Evolutionary conservation across 208 protist species (phyloP).

Genomic region (Giardia muris): DNA sequence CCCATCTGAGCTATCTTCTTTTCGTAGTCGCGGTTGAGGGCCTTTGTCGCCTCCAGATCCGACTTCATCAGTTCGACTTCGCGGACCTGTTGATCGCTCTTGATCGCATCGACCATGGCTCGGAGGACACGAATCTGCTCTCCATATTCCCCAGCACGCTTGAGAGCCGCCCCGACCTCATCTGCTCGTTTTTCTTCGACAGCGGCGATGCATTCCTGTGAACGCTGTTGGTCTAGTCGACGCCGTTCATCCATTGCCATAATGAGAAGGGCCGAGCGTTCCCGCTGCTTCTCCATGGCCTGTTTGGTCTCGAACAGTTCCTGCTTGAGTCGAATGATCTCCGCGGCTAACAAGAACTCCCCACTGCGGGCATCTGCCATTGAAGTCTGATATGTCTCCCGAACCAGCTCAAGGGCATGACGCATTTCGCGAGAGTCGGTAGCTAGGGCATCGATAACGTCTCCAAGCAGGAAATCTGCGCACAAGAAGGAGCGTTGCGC

Average conservation of each 20-base stretch:
- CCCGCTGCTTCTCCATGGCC: neutral
- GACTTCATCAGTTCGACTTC: neutral
- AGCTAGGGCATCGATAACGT: neutral
- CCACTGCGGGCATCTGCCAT: neutral
- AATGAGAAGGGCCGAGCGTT: neutral
- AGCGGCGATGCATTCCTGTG: neutral
- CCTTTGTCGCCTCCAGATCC: neutral
- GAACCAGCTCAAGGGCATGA: neutral
- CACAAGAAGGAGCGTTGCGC: neutral
- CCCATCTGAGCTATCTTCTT: neutral
- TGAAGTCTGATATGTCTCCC: neutral
- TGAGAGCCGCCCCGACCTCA: neutral
- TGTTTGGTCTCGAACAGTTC: neutral
- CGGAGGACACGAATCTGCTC: neutral
- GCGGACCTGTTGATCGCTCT: neutral
- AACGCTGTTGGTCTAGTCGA: neutral
- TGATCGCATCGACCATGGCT: neutral
- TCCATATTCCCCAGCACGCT: neutral
- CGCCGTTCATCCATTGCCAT: neutral
- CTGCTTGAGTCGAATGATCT: neutral
- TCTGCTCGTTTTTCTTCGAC: neutral
- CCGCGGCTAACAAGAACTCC: neutral
- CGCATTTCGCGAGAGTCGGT: neutral
- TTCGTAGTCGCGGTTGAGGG: neutral
- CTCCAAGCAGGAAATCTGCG: conserved; percentile 12